Percentiles rank a stretch among this genome's conserved stretches.
These are phyloP conservation scores for Ceriops zippeliana DNA, from an alignment of 345 rosid species.

Conservation along the genomic window DNA sequence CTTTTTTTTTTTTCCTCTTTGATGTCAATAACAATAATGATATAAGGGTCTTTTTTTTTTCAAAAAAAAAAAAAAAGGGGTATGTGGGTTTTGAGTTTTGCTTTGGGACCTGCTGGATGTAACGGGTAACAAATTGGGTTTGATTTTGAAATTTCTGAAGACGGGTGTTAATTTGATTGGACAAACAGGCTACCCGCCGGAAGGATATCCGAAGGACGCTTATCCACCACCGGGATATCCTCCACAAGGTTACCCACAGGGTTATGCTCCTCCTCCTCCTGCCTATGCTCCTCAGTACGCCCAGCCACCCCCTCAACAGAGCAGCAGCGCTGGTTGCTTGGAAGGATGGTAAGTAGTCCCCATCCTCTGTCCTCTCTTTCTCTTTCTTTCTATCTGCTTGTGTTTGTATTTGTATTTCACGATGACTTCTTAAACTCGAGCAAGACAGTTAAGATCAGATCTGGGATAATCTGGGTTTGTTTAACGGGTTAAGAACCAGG, in stretches of 20 bases:
- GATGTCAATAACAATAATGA: too few relatives aligned
- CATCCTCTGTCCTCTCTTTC: not conserved
- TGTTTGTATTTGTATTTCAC: not conserved
- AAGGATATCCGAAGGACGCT: constrained; percentile 78
- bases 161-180: not conserved
- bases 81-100: constrained; percentile 1
- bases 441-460: not conserved
- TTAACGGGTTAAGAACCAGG: not conserved
- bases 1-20: too few relatives aligned
- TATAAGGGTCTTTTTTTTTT: not conserved
- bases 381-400: not conserved
- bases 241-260: constrained; percentile 54
- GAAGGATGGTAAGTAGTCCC: constrained; percentile 65
- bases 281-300: constrained; percentile 73
- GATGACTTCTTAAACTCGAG: too few relatives aligned
- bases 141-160: not conserved
- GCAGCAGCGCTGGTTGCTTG: constrained; percentile 41
- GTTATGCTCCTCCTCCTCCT: constrained; percentile 58
- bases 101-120: constrained; percentile 12
- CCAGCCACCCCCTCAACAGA: constrained; percentile 61
- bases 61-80: too few relatives aligned
- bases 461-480: not conserved
- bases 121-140: not conserved
- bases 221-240: constrained; percentile 49
- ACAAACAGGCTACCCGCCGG: constrained; percentile 73